These are phyloP conservation scores for Pyricularia pennisetigena DNA, from an alignment of 2,329 filamentous ascomycete genomes.

Conservation along the genomic window DNA sequence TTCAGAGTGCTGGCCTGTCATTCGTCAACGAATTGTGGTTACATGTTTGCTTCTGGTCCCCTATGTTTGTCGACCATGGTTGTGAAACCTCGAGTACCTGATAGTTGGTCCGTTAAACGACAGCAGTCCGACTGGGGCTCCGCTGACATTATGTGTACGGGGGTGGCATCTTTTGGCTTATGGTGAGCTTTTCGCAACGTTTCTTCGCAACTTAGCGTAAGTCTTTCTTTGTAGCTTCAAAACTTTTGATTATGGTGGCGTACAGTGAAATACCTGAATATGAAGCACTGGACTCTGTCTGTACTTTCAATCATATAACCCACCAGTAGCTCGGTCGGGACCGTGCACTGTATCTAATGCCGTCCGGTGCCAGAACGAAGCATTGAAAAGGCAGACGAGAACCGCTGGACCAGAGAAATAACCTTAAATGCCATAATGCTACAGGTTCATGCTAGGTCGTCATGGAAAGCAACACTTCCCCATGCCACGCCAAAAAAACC, in stretches of 20 bases:
- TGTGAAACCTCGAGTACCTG: not conserved
- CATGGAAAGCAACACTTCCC: not conserved
- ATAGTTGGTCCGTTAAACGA: no score
- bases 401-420: not conserved
- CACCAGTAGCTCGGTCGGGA: not conserved
- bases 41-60: not conserved
- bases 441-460: not conserved
- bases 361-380: not conserved
- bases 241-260: no score
- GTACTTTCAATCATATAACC: no score
- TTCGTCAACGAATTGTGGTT: not conserved
- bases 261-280: no score
- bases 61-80: not conserved
- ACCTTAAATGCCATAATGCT: not conserved
- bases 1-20: not conserved
- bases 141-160: no score
- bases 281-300: no score
- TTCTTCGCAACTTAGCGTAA: no score
- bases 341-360: not conserved
- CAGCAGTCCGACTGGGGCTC: no score
- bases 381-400: not conserved
- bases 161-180: no score
- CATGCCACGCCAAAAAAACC: no score
- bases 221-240: no score
- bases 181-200: no score